Evolutionary conservation across 495 filamentous ascomycete genomes (phyloP).

Genomic region (Bombardia bombarda): DNA sequence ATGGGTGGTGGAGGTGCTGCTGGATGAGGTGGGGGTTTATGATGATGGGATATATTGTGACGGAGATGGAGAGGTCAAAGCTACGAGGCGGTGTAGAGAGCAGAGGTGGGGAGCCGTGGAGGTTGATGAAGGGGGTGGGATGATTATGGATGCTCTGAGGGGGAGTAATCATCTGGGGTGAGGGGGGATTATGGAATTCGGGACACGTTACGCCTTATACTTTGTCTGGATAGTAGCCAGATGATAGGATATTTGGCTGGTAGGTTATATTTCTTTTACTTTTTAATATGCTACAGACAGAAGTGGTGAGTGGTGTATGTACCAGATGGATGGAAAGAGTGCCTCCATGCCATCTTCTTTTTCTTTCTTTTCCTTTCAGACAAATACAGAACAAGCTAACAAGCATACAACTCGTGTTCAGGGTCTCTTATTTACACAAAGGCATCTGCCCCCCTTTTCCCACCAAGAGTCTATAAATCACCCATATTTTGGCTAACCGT

Average conservation of each 20-base stretch:
- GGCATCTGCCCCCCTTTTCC: background rate
- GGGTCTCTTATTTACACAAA: background rate
- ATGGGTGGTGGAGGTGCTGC: constrained; percentile 38
- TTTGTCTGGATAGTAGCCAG: too few relatives aligned
- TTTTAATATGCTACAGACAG: too few relatives aligned
- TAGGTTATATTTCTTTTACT: too few relatives aligned
- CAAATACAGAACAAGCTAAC: too few relatives aligned
- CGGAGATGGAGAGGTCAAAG: constrained; percentile 1
- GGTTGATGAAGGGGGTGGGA: constrained; percentile 18
- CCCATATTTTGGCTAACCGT: background rate
- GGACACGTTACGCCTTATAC: too few relatives aligned
- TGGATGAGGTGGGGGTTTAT: constrained; percentile 33
- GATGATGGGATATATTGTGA: constrained; percentile 3
- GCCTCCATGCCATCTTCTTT: background rate
- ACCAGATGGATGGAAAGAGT: too few relatives aligned
- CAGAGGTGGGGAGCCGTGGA: constrained; percentile 37
- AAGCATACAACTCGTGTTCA: too few relatives aligned
- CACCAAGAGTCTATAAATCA: constrained; percentile 10
- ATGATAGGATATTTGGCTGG: too few relatives aligned
- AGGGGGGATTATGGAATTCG: too few relatives aligned
- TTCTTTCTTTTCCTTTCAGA: background rate
- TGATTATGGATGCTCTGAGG: constrained; percentile 17
- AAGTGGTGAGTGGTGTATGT: too few relatives aligned
- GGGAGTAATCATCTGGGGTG: background rate
- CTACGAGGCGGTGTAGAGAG: constrained; percentile 22